Base-by-base conservation (phyloP, 225 moss, liverwort and hornwort genomes). In the Takakia lepidozioides region DNA sequence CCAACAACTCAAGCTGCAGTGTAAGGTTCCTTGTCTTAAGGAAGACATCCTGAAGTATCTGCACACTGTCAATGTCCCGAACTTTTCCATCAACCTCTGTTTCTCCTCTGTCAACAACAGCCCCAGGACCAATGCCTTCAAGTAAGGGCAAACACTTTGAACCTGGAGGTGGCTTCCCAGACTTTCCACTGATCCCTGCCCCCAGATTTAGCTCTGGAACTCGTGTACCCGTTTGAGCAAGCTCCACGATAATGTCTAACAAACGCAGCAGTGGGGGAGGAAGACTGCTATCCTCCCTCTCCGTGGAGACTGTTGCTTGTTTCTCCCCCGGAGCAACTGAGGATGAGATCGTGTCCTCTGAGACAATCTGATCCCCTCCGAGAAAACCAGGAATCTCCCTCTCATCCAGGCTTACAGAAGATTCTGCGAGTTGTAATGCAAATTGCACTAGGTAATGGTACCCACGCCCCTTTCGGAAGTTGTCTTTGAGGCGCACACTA, bases 11-110 rank as follows among this genome's bases (percentile, higher is more conserved):
- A 46, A 98, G 50, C 57, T 75, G 87, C 45, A 98, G 61, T 39
- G 59, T 51, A 27, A 76, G 72, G 49, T 65, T 76, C 45, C 74
- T 56, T 51, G 91, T 85, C 65, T 69, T 87, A 48, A 91, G 61
- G 67, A 98, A 98, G 11, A 91, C 54, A 54, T 98, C 98, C 60
- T 87, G 87, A 18, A 91, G 78, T 43, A 98, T 66, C 51, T 85
- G 91, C 43, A 91, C 71, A 45, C 85, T 82, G 61, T 81, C 81
- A 38, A 65, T 35, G 49, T 98, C 98, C 65, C 83, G 73, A 48
- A 91, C 65, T 55, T 80, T 85, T 43, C 98, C 98, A 85, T 86
- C 93, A 17, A 83, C 52, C 37, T 81, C 64, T 39, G 59, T 52
- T 42, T 71, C 71, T 39, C 39, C 47, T n/a, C n/a, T n/a, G n/a